Evolutionary conservation across 2,329 filamentous ascomycete species (phyloP).

Genomic region (Trichophyton verrucosum): DNA sequence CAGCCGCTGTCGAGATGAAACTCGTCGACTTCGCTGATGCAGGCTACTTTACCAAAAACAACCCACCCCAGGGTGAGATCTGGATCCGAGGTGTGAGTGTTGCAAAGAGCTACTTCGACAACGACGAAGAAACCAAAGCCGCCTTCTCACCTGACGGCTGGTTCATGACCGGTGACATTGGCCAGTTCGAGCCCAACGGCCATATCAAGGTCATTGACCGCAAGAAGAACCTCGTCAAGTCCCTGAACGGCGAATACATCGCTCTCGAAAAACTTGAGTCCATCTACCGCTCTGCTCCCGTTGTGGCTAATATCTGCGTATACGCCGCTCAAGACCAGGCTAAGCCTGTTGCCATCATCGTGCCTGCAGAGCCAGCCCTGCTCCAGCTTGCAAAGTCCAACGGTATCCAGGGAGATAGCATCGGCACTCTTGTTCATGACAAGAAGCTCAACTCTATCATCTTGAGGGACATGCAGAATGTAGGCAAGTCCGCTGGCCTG

Average conservation of each 20-base stretch:
- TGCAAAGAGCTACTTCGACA: slow-evolving; percentile 82
- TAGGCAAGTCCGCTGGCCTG: slow-evolving; percentile 26
- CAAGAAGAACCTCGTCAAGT: slow-evolving; percentile 97
- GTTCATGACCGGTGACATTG: slow-evolving; percentile 95
- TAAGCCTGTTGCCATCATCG: slow-evolving; percentile 46
- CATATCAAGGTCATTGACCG: slow-evolving; percentile 90
- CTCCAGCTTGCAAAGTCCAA: slow-evolving; percentile 46
- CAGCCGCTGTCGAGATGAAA: slow-evolving; percentile 59
- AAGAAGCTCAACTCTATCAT: slow-evolving; percentile 31
- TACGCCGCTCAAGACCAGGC: slow-evolving; percentile 41
- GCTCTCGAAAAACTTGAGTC: slow-evolving; percentile 96
- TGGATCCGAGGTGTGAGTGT: slow-evolving; percentile 65
- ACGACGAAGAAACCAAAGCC: slow-evolving; percentile 73
- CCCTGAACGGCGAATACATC: slow-evolving; percentile 95
- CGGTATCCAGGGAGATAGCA: slow-evolving; percentile 24
- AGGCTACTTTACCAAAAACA: slow-evolving; percentile 79
- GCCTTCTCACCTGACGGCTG: slow-evolving; percentile 76
- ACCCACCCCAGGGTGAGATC: slow-evolving; percentile 83
- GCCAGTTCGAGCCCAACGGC: slow-evolving; percentile 68
- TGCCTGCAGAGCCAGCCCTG: slow-evolving; percentile 53
- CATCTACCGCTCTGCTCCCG: slow-evolving; percentile 51
- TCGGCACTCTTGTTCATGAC: slow-evolving; percentile 24
- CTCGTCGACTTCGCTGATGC: slow-evolving; percentile 83
- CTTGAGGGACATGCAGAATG: slow-evolving; percentile 29
- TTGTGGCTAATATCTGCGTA: slow-evolving; percentile 47